These are phyloP conservation scores for Ustulina deusta DNA, from an alignment of 2,329 filamentous ascomycete genomes.

Conservation along the genomic window DNA sequence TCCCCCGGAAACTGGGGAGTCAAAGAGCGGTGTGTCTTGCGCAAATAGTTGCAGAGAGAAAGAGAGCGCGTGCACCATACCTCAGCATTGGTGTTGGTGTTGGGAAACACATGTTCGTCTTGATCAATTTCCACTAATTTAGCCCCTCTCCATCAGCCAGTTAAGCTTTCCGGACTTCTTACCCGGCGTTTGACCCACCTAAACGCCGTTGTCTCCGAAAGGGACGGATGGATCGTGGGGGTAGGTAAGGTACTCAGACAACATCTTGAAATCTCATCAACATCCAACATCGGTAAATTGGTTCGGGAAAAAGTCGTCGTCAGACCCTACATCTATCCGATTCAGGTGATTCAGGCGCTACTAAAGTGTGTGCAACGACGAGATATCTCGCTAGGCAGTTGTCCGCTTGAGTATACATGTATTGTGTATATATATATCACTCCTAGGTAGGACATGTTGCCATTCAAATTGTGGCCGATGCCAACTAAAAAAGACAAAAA, in stretches of 20 bases:
- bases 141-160: slow-evolving; percentile 20
- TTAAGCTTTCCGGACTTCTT: slow-evolving; percentile 14
- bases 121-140: slow-evolving; percentile 14
- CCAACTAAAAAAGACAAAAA: slow-evolving; percentile 1
- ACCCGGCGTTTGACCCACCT: slow-evolving; percentile 31
- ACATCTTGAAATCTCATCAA: background rate
- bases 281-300: background rate
- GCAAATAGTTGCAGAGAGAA: background rate
- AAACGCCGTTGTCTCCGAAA: slow-evolving; percentile 38
- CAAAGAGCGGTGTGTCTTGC: slow-evolving; percentile 10
- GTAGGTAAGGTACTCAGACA: background rate
- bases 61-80: no score
- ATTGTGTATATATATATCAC: background rate
- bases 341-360: background rate
- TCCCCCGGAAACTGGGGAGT: background rate
- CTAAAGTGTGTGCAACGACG: background rate
- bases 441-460: background rate
- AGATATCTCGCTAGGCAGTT: background rate
- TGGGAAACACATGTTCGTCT: background rate
- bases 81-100: no score
- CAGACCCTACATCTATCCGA: background rate
- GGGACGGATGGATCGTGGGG: background rate
- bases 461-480: background rate
- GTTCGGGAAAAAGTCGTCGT: background rate
- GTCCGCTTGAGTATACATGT: background rate